A percentile compares a stretch with the other conserved stretches of the same genome.
Conservation (phyloP, 179 eudicot species). For the Spinacia oleracea region DNA sequence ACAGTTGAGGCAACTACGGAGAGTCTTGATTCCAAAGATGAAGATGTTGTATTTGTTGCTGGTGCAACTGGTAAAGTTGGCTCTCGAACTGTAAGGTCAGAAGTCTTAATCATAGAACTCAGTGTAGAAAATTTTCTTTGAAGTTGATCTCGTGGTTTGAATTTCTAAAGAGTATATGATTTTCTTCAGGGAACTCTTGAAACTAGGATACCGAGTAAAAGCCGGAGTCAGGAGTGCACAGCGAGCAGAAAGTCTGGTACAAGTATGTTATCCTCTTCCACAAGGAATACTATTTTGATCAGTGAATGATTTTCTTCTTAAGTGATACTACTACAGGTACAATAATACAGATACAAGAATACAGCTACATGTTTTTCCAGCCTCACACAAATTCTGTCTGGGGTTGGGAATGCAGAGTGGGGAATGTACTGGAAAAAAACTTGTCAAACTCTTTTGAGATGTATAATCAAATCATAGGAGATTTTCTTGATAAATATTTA, state of each 20-base stretch:
- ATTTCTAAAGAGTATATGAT: constrained; percentile 9
- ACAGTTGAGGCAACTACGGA: constrained; percentile 36
- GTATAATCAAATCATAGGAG: too few relatives aligned
- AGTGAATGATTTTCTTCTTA: not conserved
- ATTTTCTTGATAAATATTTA: not conserved
- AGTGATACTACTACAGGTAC: not conserved
- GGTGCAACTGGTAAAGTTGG: constrained; percentile 97
- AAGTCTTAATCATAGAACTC: constrained; percentile 2
- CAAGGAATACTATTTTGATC: not conserved
- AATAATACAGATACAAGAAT: not conserved
- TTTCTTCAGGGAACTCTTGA: constrained; percentile 80
- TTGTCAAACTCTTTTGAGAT: not conserved
- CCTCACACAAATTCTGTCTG: not conserved
- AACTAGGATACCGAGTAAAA: constrained; percentile 74
- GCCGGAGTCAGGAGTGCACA: constrained; percentile 86
- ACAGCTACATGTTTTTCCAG: not conserved
- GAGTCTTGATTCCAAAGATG: constrained; percentile 41
- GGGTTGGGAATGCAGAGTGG: not conserved
- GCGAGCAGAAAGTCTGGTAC: constrained; percentile 69
- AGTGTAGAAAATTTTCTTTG: not conserved
- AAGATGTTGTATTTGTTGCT: constrained; percentile 74
- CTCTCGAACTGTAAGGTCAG: constrained; percentile 83
- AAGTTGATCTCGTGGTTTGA: not conserved
- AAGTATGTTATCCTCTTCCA: constrained; percentile 45
- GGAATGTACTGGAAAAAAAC: not conserved